Base-by-base conservation (phyloP, 805 yeast genomes). In the Alloascoidea africana region DNA sequence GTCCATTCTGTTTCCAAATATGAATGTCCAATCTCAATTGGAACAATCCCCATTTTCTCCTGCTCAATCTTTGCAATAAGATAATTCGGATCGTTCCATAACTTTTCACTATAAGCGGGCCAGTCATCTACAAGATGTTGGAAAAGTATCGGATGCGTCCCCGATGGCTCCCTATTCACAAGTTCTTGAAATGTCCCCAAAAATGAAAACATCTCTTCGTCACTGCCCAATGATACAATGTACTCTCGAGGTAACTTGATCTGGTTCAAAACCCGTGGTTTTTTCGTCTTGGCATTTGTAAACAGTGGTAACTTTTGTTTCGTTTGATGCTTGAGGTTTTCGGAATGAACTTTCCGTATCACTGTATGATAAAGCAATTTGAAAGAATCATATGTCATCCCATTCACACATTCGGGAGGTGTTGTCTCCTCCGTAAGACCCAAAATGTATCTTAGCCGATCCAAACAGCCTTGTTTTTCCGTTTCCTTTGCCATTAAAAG, bases 11-110 rank as follows among this genome's bases (percentile, higher is more conserved):
- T 36, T 6, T 40, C 23, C 4, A 42, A 41, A 35, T 49, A 49
- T 5, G 43, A 36, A 13, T 35, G 18, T 3, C 53, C 53, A 6
- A 49, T 39, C 33, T 49, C 53, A 5, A 49, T 45, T 3, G 53
- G 53, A 2, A 49, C 53, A 11, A 44, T 36, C 14, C 53, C 38
- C 15, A 23, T 23, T 23, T 23, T 23, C n/a, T 23, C 30, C n/a
- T 38, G 38, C 27, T 39, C 39, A 11, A 47, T 38, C 11, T 30
- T 38, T 14, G 32, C 13, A 5, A 48, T 41, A 6, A 49, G 34
- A 36, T 49, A 49, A 14, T 30, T 32, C 3, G 37, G 14, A 13
- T 36, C 33, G 23, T 48, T 49, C 53, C 53, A 49, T n/a, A 15
- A 27, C 17, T 36, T 17, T 8, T 33, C 18, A 23, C n/a, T 23